Evolutionary conservation across 768 basidiomycete species (phyloP).

Genomic region (Rhodotorula sphaerocarpa): DNA sequence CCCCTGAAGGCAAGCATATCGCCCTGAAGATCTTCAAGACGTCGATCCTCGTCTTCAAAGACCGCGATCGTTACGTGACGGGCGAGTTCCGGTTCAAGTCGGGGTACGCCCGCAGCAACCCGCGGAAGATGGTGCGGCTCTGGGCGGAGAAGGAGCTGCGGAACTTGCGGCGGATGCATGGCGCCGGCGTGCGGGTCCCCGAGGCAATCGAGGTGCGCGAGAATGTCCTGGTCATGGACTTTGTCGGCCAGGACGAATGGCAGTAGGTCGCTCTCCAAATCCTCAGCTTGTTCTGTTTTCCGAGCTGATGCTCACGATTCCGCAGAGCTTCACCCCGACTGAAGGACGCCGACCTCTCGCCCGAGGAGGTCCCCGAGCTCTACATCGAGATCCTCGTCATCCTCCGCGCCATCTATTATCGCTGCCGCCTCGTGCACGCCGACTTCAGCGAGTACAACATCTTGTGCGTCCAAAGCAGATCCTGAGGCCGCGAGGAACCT

Average conservation of each 20-base stretch:
- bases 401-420: conserved; percentile 75
- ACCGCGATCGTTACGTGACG: conserved; percentile 90
- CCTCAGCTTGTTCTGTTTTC: not conserved
- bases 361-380: conserved; percentile 52
- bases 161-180: conserved; percentile 72
- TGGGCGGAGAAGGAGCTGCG: conserved; percentile 99
- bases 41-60: conserved; percentile 92
- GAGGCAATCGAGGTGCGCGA: conserved; percentile 87
- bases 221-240: conserved; percentile 93
- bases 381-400: conserved; percentile 73
- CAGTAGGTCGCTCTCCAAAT: conserved; percentile 5
- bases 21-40: conserved; percentile 99
- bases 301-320: not conserved
- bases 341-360: conserved; percentile 69
- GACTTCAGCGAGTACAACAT: conserved; percentile 98
- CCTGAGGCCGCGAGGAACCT: no score
- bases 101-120: conserved; percentile 70
- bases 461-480: conserved; percentile 51
- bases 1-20: conserved; percentile 50
- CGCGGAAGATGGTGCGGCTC: conserved; percentile 93
- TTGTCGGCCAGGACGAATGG: conserved; percentile 50
- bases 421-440: conserved; percentile 90
- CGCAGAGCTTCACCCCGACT: conserved; percentile 81
- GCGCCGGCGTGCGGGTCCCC: conserved; percentile 79
- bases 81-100: conserved; percentile 92